These are phyloP conservation scores for Heracleum sosnowskyi DNA, from an alignment of 129 eudicot genomes.

Conservation along the genomic window DNA sequence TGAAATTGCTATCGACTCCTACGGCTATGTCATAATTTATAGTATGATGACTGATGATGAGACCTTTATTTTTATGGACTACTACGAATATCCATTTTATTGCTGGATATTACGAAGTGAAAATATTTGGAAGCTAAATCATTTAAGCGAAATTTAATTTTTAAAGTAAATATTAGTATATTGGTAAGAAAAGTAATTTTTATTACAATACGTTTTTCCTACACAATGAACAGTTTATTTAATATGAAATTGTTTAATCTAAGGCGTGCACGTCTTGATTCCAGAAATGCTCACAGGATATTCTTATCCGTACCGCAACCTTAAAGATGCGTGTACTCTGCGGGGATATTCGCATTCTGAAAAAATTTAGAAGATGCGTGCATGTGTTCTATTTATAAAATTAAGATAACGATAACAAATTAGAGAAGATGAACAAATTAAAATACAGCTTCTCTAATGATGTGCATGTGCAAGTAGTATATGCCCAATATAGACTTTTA, in stretches of 20 bases:
- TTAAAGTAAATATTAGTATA: background rate
- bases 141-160: too few relatives aligned
- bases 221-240: background rate
- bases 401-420: background rate
- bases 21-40: background rate
- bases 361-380: background rate
- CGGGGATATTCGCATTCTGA: background rate
- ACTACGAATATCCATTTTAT: background rate
- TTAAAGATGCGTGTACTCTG: background rate
- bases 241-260: background rate
- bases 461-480: background rate
- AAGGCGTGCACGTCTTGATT: constrained; percentile 1
- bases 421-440: too few relatives aligned
- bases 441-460: background rate
- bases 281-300: background rate
- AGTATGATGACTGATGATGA: background rate
- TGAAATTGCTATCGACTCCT: background rate
- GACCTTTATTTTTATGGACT: background rate
- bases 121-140: background rate
- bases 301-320: constrained; percentile 1
- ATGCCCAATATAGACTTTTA: background rate
- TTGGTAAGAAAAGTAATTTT: background rate
- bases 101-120: background rate
- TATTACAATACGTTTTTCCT: background rate
- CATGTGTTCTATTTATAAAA: background rate